Base-by-base conservation (phyloP, 176 grass and related monocot species). In the Raddia distichophylla region DNA sequence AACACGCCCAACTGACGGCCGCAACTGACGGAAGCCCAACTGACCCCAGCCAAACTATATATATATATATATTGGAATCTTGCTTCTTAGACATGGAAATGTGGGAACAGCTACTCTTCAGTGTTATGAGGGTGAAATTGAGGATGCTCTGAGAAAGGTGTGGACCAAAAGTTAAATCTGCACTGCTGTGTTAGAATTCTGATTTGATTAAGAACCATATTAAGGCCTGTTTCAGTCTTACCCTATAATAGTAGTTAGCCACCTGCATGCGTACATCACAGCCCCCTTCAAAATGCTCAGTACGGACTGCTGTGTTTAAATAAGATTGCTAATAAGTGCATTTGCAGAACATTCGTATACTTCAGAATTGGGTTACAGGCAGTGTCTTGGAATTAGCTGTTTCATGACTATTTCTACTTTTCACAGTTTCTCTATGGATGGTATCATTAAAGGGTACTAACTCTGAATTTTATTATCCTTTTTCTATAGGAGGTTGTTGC, bases 61-160 rank as follows among this genome's bases (percentile, higher is more conserved):
- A n/a, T n/a, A n/a, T n/a, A n/a, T n/a, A n/a, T n/a, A n/a, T n/a
- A n/a, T n/a, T n/a, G n/a, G n/a, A n/a, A n/a, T n/a, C n/a, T n/a
- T n/a, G n/a, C n/a, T n/a, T n/a, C n/a, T n/a, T n/a, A n/a, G n/a
- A n/a, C n/a, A n/a, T n/a, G n/a, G n/a, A n/a, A n/a, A n/a, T n/a
- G n/a, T n/a, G n/a, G n/a, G n/a, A n/a, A n/a, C n/a, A n/a, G n/a
- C n/a, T n/a, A n/a, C n/a, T n/a, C n/a, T n/a, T n/a, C n/a, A n/a
- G n/a, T n/a, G n/a, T n/a, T n/a, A n/a, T n/a, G n/a, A n/a, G n/a
- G n/a, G n/a, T 69, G 89, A 94, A 86, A 94, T 94, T 67, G 89
- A 91, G 67, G 58, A 79, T 91, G 67, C 84, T 87, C 78, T 94
- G 87, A 87, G 64, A 85, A 84, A 81, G 86, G 93, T 94, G 71